Evolutionary conservation across 2,329 filamentous ascomycete genomes (phyloP).

Genomic region (Bipolaris oryzae): DNA sequence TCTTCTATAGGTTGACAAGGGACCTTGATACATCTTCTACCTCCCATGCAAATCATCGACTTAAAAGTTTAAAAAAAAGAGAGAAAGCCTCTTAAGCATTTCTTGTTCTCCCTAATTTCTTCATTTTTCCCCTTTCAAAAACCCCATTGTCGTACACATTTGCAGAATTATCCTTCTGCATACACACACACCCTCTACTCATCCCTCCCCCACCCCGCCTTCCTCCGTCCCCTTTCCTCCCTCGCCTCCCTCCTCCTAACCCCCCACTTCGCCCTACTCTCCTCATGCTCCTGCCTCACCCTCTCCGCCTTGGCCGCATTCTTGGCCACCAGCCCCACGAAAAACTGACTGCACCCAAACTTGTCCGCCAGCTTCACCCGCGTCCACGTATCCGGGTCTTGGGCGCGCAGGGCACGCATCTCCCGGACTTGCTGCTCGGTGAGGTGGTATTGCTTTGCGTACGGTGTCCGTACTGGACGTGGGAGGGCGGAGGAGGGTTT

Average conservation of each 20-base stretch:
- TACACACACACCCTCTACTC: slow-evolving; percentile 51
- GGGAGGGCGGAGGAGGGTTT: slow-evolving; percentile 48
- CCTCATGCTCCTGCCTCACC: slow-evolving; percentile 57
- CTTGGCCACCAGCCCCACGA: slow-evolving; percentile 65
- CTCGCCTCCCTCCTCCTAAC: slow-evolving; percentile 63
- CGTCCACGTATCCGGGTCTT: slow-evolving; percentile 66
- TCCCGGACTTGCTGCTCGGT: slow-evolving; percentile 62
- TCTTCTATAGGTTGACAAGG: no score
- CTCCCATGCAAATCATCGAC: no score
- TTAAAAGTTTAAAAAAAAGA: no score
- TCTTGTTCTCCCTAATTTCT: no score
- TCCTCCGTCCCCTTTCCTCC: slow-evolving; percentile 65
- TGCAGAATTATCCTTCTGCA: no score
- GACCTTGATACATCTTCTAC: no score
- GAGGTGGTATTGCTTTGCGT: slow-evolving; percentile 67
- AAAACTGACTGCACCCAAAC: slow-evolving; percentile 67
- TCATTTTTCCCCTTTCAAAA: no score
- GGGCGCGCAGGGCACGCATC: slow-evolving; percentile 61
- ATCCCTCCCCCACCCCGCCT: slow-evolving; percentile 65
- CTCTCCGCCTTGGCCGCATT: slow-evolving; percentile 48
- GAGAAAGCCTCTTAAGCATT: no score
- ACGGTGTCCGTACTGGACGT: slow-evolving; percentile 56
- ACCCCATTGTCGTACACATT: no score
- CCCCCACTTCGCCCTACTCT: slow-evolving; percentile 66
- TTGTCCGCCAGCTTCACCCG: slow-evolving; percentile 64